A percentile compares a stretch with the other conserved stretches of the same genome.
Conservation (phyloP, 495 filamentous ascomycete species). For the Tetracladium setigerum region DNA sequence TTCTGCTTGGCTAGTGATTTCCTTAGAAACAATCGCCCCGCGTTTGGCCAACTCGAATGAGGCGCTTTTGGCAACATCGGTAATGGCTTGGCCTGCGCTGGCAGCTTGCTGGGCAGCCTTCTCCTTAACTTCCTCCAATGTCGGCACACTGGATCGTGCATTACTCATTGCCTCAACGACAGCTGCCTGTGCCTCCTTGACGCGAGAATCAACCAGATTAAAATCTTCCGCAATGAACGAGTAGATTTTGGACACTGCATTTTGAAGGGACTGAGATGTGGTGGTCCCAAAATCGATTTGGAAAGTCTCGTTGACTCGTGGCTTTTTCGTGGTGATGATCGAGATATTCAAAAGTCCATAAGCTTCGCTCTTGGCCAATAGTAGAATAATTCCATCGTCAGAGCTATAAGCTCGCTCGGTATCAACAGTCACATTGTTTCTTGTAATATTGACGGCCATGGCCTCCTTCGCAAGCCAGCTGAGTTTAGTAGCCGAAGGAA, state of each 20-base stretch:
- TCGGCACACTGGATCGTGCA: conserved; percentile 11
- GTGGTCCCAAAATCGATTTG: conserved; percentile 46
- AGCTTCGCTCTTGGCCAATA: conserved; percentile 48
- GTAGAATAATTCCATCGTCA: conserved; percentile 27
- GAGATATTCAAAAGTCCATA: conserved; percentile 51
- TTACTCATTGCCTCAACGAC: conserved; percentile 8
- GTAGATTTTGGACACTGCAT: conserved; percentile 36
- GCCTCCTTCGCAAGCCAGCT: conserved; percentile 37
- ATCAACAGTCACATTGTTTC: conserved; percentile 33
- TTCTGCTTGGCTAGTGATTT: conserved; percentile 14
- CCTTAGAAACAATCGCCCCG: conserved; percentile 21
- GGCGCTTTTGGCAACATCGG: conserved; percentile 13
- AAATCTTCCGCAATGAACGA: conserved; percentile 33
- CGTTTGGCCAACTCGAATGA: conserved; percentile 20
- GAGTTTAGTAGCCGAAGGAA: conserved; percentile 41
- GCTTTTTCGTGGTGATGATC: conserved; percentile 43
- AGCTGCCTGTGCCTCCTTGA: conserved; percentile 25
- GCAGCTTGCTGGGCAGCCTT: conserved; percentile 12
- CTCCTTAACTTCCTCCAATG: conserved; percentile 9
- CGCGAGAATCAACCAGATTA: conserved; percentile 33
- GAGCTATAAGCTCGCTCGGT: conserved; percentile 45
- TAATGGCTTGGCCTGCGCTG: conserved; percentile 1
- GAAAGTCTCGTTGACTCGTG: conserved; percentile 41
- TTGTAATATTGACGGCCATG: conserved; percentile 44
- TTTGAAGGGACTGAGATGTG: conserved; percentile 34